Evolutionary conservation across 257 asterid species (phyloP).

Genomic region (Phtheirospermum japonicum): DNA sequence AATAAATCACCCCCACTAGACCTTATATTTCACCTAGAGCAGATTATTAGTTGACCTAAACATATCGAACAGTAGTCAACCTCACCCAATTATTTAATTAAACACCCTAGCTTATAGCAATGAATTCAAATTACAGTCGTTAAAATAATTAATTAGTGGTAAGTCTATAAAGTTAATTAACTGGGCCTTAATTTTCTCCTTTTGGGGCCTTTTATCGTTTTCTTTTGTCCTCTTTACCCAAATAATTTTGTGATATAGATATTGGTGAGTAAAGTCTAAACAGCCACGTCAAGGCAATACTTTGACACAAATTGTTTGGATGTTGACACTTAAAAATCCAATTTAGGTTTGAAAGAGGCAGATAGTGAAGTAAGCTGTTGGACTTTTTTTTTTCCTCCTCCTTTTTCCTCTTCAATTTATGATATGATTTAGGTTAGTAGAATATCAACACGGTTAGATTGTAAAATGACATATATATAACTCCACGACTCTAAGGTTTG

Average conservation of each 20-base stretch:
- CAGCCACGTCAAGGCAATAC: not conserved
- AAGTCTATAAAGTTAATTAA: too few relatives aligned
- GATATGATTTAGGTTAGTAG: too few relatives aligned
- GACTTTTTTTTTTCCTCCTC: conserved; percentile 18
- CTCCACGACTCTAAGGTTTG: too few relatives aligned
- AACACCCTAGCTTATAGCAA: not conserved
- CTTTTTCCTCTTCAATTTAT: too few relatives aligned
- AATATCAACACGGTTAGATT: not conserved
- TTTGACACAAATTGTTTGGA: conserved; percentile 30
- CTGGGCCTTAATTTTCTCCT: too few relatives aligned
- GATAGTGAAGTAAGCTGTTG: conserved; percentile 34
- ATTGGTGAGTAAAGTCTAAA: conserved; percentile 6
- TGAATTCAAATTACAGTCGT: not conserved
- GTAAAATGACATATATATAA: not conserved
- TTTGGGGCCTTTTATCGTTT: not conserved
- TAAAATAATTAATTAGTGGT: not conserved
- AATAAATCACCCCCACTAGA: not conserved
- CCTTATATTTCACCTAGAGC: not conserved
- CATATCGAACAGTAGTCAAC: conserved; percentile 19
- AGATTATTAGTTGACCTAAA: conserved; percentile 24
- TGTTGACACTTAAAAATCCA: conserved; percentile 25
- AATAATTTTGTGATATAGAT: not conserved
- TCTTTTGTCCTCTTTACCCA: not conserved
- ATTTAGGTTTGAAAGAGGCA: conserved; percentile 38
- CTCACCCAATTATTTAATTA: not conserved